Conservation (phyloP, 2,329 filamentous ascomycete species). For the Pezicula carpinea region DNA sequence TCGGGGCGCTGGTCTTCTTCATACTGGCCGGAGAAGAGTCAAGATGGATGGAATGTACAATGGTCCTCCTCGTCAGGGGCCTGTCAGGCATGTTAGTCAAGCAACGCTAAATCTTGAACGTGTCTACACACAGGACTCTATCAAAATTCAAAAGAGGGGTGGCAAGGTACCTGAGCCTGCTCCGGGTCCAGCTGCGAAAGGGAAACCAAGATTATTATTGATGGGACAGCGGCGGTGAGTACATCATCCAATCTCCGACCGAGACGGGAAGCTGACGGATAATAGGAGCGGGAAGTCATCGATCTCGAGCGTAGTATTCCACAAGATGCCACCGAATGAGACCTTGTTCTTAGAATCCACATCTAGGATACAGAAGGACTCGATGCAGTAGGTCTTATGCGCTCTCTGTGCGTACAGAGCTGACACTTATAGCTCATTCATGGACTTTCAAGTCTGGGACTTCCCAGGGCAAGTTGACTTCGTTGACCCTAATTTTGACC, state of each 20-base stretch:
- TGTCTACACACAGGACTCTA: conserved; percentile 57
- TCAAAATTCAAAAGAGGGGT: conserved; percentile 43
- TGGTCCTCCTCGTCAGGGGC: conserved; percentile 28
- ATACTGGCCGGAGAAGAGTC: conserved; percentile 25
- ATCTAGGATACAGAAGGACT: conserved; percentile 88
- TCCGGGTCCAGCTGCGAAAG: conserved; percentile 44
- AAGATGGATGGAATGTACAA: conserved; percentile 24
- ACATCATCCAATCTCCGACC: not conserved
- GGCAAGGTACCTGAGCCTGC: conserved; percentile 42
- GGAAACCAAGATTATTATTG: conserved; percentile 79
- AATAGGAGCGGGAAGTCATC: conserved; percentile 93
- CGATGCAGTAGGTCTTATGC: conserved; percentile 70
- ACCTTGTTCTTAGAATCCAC: conserved; percentile 95
- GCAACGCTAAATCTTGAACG: conserved; percentile 60
- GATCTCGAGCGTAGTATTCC: conserved; percentile 98
- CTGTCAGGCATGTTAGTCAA: conserved; percentile 43
- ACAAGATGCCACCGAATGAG: conserved; percentile 94
- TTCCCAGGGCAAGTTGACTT: conserved; percentile 95
- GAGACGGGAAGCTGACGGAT: conserved; percentile 14
- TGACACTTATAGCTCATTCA: conserved; percentile 71
- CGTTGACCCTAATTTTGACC: conserved; percentile 82
- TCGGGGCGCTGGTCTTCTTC: conserved; percentile 13
- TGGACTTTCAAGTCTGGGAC: conserved; percentile 99
- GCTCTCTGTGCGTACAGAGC: not conserved
- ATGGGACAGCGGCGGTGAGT: conserved; percentile 92